Percentiles rank a stretch among this genome's conserved stretches.
These are phyloP conservation scores for Syzygium jambos DNA, from an alignment of 345 rosid species.

Conservation along the genomic window DNA sequence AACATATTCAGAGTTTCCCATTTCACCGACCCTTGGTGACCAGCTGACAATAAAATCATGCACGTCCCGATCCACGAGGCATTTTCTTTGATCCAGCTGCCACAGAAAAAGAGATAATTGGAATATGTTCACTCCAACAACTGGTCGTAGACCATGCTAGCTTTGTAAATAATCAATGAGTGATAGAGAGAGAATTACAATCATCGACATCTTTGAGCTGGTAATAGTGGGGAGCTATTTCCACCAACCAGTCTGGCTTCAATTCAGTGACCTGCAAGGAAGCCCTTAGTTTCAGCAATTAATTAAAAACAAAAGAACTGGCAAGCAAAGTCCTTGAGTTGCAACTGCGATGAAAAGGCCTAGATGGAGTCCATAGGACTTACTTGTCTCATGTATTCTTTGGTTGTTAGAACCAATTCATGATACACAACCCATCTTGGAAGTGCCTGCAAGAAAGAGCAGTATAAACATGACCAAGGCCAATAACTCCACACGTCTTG, in stretches of 20 bases:
- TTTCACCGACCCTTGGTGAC: not conserved
- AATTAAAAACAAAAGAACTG: not conserved
- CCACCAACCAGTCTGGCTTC: conserved; percentile 98
- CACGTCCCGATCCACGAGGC: conserved; percentile 58
- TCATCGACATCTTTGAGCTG: conserved; percentile 97
- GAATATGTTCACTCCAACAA: not conserved
- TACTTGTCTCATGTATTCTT: conserved; percentile 93
- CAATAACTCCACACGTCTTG: not conserved
- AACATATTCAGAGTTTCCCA: not conserved
- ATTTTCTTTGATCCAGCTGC: conserved; percentile 76
- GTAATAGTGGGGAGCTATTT: conserved; percentile 94
- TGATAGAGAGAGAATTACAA: conserved; percentile 31
- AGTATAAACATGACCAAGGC: not conserved
- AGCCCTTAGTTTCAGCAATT: not conserved
- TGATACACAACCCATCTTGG: conserved; percentile 96
- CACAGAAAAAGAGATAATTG: not conserved
- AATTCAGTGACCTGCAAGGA: conserved; percentile 80
- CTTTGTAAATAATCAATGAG: not conserved
- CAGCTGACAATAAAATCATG: not conserved
- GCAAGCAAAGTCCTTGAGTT: not conserved
- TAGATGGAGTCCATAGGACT: not conserved
- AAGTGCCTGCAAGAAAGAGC: conserved; percentile 37
- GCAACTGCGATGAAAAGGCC: not conserved
- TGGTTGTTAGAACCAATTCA: conserved; percentile 85
- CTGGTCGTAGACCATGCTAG: not conserved